These are phyloP conservation scores for Umbellularia californica DNA, from an alignment of 164 flowering plant genomes.

Conservation along the genomic window DNA sequence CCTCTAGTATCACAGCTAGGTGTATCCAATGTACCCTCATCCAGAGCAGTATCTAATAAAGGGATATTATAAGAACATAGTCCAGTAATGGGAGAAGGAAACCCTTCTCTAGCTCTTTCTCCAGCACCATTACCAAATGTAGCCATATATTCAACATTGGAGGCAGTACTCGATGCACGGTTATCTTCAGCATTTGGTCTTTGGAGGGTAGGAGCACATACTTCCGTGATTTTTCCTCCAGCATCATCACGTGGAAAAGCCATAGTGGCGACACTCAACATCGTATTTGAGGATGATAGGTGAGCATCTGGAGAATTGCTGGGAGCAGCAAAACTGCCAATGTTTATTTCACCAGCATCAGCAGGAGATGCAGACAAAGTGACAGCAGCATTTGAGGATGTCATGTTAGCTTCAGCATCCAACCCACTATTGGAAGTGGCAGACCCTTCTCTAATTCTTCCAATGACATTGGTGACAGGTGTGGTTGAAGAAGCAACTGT, in stretches of 20 bases:
- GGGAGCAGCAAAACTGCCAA: neutral
- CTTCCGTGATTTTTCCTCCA: neutral
- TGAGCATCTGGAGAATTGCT: neutral
- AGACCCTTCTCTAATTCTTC: conserved; percentile 1
- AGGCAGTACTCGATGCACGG: neutral
- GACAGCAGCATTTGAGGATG: neutral
- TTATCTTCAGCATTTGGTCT: conserved; percentile 1
- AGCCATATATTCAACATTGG: neutral
- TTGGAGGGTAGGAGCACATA: neutral
- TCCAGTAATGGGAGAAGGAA: conserved; percentile 6
- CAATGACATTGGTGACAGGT: conserved; percentile 7
- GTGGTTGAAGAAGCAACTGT: conserved; percentile 27
- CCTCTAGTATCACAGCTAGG: conserved; percentile 14
- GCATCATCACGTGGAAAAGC: neutral
- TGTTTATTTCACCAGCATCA: neutral
- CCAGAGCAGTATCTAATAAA: neutral
- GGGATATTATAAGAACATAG: conserved; percentile 2
- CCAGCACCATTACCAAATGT: neutral
- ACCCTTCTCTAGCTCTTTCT: conserved; percentile 9
- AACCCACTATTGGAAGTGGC: neutral
- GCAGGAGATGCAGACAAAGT: neutral
- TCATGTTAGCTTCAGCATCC: neutral
- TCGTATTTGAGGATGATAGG: neutral
- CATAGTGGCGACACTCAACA: neutral
- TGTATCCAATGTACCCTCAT: neutral